These are phyloP conservation scores for Chimonanthus praecox DNA, from an alignment of 164 flowering plant genomes.

Conservation along the genomic window DNA sequence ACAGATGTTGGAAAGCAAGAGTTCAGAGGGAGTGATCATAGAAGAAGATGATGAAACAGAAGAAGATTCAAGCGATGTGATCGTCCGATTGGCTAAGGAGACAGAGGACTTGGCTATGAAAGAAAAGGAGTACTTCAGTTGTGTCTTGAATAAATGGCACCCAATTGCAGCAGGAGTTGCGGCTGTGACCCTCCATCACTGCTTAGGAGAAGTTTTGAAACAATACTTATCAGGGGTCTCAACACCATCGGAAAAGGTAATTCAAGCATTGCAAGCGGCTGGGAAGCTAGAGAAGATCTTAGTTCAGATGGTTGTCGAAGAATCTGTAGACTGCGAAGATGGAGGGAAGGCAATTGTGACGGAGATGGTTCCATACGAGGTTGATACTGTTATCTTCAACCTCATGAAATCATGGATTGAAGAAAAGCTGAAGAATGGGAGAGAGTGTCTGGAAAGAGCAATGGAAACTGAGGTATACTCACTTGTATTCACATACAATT, in stretches of 20 bases:
- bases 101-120: conserved; percentile 62
- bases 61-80: conserved; percentile 37
- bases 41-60: conserved; percentile 12
- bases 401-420: conserved; percentile 65
- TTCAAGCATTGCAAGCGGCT: conserved; percentile 61
- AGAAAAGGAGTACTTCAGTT: conserved; percentile 76
- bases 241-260: conserved; percentile 37
- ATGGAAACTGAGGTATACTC: conserved; percentile 74
- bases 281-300: conserved; percentile 75
- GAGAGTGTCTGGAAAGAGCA: conserved; percentile 46
- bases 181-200: conserved; percentile 71
- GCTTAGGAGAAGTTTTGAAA: conserved; percentile 67
- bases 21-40: conserved; percentile 6
- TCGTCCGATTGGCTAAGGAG: conserved; percentile 51
- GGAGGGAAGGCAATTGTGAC: conserved; percentile 72
- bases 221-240: conserved; percentile 51
- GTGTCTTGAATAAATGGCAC: conserved; percentile 74
- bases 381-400: conserved; percentile 48
- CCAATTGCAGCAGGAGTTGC: conserved; percentile 71
- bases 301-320: conserved; percentile 88
- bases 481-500: no score
- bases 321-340: conserved; percentile 71
- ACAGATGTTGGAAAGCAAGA: conserved; percentile 48
- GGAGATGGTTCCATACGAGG: conserved; percentile 89
- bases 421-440: conserved; percentile 43